Conservation (phyloP, 129 eudicot genomes). For the Flaveria robusta region DNA sequence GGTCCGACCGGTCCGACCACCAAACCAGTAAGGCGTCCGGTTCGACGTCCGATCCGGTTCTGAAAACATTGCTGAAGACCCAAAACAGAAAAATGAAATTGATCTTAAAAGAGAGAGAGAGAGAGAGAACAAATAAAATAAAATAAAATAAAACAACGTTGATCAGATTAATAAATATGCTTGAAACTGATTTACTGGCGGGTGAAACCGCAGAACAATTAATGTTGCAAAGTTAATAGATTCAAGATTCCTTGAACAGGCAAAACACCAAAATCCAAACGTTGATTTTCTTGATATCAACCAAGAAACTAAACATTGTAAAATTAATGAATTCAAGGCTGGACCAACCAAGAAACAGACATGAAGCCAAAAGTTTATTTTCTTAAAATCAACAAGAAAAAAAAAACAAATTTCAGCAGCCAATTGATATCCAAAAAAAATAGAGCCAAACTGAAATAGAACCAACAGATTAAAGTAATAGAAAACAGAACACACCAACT, state of each 20-base stretch:
- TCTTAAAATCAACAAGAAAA: background rate
- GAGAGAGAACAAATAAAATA: no score
- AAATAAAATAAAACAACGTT: no score
- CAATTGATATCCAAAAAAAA: background rate
- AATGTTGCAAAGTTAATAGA: background rate
- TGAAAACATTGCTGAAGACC: no score
- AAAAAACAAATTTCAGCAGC: background rate
- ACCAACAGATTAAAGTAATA: background rate
- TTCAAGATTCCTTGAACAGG: background rate
- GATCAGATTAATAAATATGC: background rate
- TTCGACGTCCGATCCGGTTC: no score
- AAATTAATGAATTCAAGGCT: background rate
- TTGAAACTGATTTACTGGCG: background rate
- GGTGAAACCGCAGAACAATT: background rate
- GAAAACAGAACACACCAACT: background rate
- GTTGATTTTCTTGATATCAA: background rate
- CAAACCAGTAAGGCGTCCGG: no score
- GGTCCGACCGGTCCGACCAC: no score
- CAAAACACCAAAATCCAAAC: background rate
- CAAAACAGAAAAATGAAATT: background rate
- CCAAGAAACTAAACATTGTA: background rate
- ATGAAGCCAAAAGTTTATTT: no score
- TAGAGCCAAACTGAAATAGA: background rate
- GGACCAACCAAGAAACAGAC: conserved; percentile 3
- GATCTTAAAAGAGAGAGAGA: no score